These are phyloP conservation scores for Podospora tetraspora DNA, from an alignment of 495 filamentous ascomycete genomes.

Conservation along the genomic window DNA sequence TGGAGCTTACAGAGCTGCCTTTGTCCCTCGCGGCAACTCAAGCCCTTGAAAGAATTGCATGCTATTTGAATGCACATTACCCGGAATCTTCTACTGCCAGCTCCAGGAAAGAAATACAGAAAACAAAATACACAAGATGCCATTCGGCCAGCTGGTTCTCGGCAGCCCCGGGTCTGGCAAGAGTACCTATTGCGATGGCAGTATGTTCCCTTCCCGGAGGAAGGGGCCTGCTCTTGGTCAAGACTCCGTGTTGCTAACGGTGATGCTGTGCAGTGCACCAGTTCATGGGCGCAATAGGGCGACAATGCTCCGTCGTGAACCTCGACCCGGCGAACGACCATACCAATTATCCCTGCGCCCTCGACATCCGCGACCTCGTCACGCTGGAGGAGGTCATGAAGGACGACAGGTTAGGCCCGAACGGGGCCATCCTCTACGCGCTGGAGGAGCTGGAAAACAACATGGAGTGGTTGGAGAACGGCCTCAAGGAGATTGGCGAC, in stretches of 20 bases:
- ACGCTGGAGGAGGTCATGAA: conserved; percentile 92
- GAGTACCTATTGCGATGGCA: conserved; percentile 96
- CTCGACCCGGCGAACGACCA: conserved; percentile 95
- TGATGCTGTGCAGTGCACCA: conserved; percentile 62
- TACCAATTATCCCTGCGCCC: conserved; percentile 70
- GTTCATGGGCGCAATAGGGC: conserved; percentile 89
- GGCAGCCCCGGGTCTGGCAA: conserved; percentile 93
- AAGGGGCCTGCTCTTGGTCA: not conserved
- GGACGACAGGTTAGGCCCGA: conserved; percentile 85
- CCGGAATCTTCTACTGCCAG: not conserved
- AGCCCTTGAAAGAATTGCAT: not conserved
- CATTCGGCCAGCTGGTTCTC: conserved; percentile 71
- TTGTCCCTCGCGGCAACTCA: not conserved
- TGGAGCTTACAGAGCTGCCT: not conserved
- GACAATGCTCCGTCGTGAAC: conserved; percentile 91
- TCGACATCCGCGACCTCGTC: conserved; percentile 85
- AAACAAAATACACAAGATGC: conserved; percentile 28
- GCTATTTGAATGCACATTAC: not conserved
- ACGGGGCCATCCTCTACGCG: conserved; percentile 87
- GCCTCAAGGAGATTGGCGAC: conserved; percentile 69
- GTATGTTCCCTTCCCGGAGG: conserved; percentile 33
- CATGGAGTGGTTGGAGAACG: conserved; percentile 80
- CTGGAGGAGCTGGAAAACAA: conserved; percentile 93
- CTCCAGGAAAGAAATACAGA: conserved; percentile 3
- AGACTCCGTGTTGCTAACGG: conserved; percentile 4